Evolutionary conservation across 2,329 filamentous ascomycete species (phyloP).

Genomic region (Sporothrix sp.): DNA sequence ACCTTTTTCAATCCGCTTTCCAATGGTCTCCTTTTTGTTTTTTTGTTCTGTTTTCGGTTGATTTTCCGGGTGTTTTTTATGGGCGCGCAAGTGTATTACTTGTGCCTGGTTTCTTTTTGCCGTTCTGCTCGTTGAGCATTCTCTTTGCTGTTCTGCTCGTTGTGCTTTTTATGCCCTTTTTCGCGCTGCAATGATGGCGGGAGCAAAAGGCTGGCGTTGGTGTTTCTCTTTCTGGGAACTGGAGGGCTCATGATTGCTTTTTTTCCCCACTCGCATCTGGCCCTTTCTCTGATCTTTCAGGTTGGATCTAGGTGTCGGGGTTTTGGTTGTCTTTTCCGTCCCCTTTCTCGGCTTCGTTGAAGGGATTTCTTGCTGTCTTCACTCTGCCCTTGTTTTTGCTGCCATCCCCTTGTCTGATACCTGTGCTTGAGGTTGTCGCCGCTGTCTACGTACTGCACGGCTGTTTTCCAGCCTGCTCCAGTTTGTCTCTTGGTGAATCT

Average conservation of each 20-base stretch:
- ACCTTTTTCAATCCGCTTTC: background rate
- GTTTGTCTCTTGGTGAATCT: too few species aligned
- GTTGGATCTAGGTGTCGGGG: too few species aligned
- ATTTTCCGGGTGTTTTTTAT: background rate
- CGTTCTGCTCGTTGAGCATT: background rate
- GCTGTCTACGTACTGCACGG: too few species aligned
- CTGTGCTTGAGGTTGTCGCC: too few species aligned
- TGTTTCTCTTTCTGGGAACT: constrained; percentile 1
- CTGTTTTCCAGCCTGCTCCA: too few species aligned
- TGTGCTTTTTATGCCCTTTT: background rate
- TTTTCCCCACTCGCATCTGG: background rate
- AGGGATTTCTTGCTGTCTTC: background rate
- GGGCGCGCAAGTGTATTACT: background rate
- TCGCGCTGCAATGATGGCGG: constrained; percentile 6
- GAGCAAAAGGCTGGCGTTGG: constrained; percentile 10
- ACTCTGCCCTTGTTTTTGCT: background rate
- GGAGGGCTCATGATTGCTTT: constrained; percentile 6
- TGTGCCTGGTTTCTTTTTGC: background rate
- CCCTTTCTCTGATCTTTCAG: background rate
- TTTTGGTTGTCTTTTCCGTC: background rate
- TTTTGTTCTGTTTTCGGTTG: background rate
- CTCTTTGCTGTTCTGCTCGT: background rate
- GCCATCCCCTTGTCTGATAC: background rate
- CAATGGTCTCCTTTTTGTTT: background rate
- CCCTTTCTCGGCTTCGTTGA: background rate